Base-by-base conservation (phyloP, 148 eudicot genomes). In the Hydrangea macrophylla region DNA sequence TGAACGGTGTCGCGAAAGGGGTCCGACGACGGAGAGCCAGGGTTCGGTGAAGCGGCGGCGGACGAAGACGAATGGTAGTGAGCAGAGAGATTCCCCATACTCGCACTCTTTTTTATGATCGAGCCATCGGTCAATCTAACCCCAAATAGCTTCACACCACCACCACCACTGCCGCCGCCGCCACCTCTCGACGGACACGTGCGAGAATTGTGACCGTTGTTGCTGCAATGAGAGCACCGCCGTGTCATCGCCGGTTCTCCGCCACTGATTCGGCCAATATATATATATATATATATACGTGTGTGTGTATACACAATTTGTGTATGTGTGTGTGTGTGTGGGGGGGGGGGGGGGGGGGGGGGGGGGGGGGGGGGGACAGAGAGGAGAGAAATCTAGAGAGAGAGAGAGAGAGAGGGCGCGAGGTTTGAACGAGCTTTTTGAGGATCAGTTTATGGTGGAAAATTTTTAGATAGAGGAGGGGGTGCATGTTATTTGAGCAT, bases 161-260 rank as follows among this genome's bases (percentile, higher is more conserved):
- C n/a, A n/a, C n/a, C n/a, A n/a, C n/a, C n/a, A n/a, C n/a, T n/a
- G n/a, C n/a, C n/a, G n/a, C n/a, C n/a, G n/a, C 74, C 65, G 48
- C 78, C 67, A 6, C 74, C 69, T 2, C 85, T 77, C 2, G 84
- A 57, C 4, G 96, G 89, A 58, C 96, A 90, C 0, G 96, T 90
- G 2, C 96, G 82, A 13, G 89, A 84, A 85, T 87, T 89, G 79
- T 89, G 98, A 53, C 98, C 98, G 67, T 84, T 87, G 83, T 84
- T 73, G 66, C 83, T 82, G 72, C 98, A 92, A 75, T 84, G 91
- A 44, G 96, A 92, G 71, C 97, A 92, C 24, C 90, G 83, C 68
- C 96, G 84, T 68, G 89, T 85, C 97, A 92, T 92, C 54, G 60
- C 51, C 26, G 25, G 20, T 8, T 27, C 51, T 5, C 51, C 48